Evolutionary conservation across 1,139 yeast genomes (phyloP).

Genomic region (Yamadazyma trypodendri): DNA sequence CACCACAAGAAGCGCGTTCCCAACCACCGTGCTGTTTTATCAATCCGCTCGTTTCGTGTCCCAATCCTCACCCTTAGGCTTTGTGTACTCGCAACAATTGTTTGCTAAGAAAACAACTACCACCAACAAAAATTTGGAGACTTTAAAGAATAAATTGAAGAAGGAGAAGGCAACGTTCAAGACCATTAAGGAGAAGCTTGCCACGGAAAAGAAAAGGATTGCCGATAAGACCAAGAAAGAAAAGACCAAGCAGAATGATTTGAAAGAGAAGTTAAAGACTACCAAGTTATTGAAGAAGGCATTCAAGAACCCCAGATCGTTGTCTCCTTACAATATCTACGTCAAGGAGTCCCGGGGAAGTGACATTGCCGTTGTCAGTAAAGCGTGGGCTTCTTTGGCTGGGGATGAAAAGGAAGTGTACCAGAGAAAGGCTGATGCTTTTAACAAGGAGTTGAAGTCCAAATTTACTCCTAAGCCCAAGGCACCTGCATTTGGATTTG

Average conservation of each 20-base stretch:
- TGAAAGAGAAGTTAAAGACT: constrained; percentile 17
- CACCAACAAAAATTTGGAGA: constrained; percentile 6
- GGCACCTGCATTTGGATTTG: constrained; percentile 30
- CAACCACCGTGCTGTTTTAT: background rate
- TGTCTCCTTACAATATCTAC: constrained; percentile 30
- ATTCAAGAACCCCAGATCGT: constrained; percentile 25
- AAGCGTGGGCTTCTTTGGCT: constrained; percentile 14
- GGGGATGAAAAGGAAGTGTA: constrained; percentile 27
- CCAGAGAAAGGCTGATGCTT: constrained; percentile 24
- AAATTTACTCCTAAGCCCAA: constrained; percentile 37
- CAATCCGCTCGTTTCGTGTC: constrained; percentile 1
- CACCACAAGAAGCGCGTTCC: background rate
- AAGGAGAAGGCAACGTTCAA: constrained; percentile 25
- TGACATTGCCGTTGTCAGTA: constrained; percentile 7
- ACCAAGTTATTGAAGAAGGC: constrained; percentile 25
- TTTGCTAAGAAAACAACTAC: background rate
- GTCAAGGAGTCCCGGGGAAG: constrained; percentile 22
- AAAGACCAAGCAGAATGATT: constrained; percentile 13
- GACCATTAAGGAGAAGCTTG: constrained; percentile 20
- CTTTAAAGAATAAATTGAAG: constrained; percentile 17
- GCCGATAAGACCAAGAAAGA: constrained; percentile 13
- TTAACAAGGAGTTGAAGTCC: constrained; percentile 26
- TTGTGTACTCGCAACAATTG: background rate
- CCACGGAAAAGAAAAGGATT: constrained; percentile 17
- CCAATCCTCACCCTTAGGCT: background rate